These are phyloP conservation scores for Alternaria arbusti DNA, from an alignment of 2,329 filamentous ascomycete species.

Conservation along the genomic window DNA sequence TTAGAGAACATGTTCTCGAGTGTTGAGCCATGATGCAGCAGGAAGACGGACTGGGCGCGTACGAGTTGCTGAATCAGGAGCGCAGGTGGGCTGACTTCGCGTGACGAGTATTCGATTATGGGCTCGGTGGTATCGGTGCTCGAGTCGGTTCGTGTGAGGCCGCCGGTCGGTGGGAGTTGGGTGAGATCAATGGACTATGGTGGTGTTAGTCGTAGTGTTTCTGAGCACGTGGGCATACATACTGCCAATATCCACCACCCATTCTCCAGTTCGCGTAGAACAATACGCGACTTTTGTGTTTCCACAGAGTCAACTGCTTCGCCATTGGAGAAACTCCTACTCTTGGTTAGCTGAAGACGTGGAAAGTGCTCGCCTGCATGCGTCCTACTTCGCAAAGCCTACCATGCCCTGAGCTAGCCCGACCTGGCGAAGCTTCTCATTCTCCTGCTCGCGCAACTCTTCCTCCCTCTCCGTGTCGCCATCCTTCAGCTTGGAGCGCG, in stretches of 20 bases:
- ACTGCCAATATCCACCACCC: constrained; percentile 97
- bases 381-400: constrained; percentile 71
- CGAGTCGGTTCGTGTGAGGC: constrained; percentile 35
- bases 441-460: constrained; percentile 66
- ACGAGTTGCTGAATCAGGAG: constrained; percentile 81
- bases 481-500: constrained; percentile 35
- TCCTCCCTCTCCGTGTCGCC: constrained; percentile 45
- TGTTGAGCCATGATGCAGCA: constrained; percentile 83
- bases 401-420: constrained; percentile 97
- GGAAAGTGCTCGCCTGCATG: neutral
- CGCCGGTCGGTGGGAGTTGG: constrained; percentile 63
- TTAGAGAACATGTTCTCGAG: constrained; percentile 73
- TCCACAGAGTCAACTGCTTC: constrained; percentile 83
- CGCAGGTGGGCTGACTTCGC: constrained; percentile 83
- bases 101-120: constrained; percentile 79
- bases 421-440: constrained; percentile 89
- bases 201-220: neutral
- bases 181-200: constrained; percentile 80
- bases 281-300: constrained; percentile 84
- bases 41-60: constrained; percentile 82
- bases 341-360: constrained; percentile 8
- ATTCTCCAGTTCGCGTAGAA: constrained; percentile 84
- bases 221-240: constrained; percentile 43
- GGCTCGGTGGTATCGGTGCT: constrained; percentile 37
- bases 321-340: constrained; percentile 79